Base-by-base conservation (phyloP, 805 yeast species). In the Lachancea sp. region DNA sequence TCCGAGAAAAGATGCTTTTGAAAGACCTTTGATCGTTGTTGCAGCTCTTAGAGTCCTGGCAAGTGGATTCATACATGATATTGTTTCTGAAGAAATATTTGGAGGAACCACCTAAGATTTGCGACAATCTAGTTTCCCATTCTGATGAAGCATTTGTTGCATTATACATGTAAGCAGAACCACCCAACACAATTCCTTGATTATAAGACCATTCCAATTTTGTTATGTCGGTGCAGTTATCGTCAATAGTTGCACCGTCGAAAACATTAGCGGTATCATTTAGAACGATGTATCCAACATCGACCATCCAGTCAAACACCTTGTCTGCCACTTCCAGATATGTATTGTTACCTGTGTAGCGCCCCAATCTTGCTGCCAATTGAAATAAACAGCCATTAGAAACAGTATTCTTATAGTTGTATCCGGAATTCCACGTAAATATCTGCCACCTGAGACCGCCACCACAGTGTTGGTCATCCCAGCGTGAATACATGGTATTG, bases 21-120 rank as follows among this genome's bases (percentile, higher is more conserved):
- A 83, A 83, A 12, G 86, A 72, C 49, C 89, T 65, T 66, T 83
- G 89, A 69, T 83, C 92, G 41, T 71, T 80, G 59, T 83, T 78
- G 65, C 92, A 83, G 7, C 58, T 58, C 7, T 63, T 57, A 7
- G 64, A 58, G 2, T 57, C 51, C 46, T 77, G 79, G 65, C 92
- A 83, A 4, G 80, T 70, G 36, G 65, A 59, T 61, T 83, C 92
- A 43, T 68, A 71, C 72, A 82, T 72, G 52, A 82, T 68, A 15
- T 65, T 60, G 47, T 61, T 56, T 31, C 67, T 55, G 40, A 64
- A 56, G 52, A 77, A 70, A 60, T 80, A 80, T 6, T 67, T 63
- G 20, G 52, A 49, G 7, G 79, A 68, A 25, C 78, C 75, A 33
- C 60, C 50, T 43, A 77, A 61, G 30, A 78, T 54, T 32, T 64